Percentiles rank a stretch among this genome's conserved stretches.
Conservation (phyloP, 306 rosid genomes). For the Pyrus betulifolia region DNA sequence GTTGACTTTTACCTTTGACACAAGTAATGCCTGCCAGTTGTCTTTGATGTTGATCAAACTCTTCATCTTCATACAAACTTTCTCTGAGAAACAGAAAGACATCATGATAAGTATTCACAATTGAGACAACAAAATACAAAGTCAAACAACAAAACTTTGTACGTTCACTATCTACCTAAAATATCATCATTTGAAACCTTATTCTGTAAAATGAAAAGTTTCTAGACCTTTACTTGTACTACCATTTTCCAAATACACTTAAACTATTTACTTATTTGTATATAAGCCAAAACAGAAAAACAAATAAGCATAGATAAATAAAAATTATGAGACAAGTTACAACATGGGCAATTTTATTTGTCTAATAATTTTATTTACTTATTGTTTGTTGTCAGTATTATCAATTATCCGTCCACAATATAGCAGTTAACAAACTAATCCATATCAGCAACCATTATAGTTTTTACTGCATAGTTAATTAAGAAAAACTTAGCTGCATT, state of each 20-base stretch:
- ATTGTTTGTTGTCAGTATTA: background rate
- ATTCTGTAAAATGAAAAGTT: too few species aligned
- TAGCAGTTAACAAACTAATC: background rate
- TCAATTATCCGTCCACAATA: background rate
- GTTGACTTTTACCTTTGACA: conserved; percentile 59
- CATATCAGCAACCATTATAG: background rate
- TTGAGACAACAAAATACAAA: background rate
- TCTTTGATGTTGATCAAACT: conserved; percentile 78
- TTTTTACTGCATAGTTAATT: background rate
- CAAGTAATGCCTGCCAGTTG: conserved; percentile 90
- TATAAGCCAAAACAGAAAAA: background rate
- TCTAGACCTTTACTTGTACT: background rate
- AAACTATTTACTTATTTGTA: background rate
- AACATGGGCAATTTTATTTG: background rate
- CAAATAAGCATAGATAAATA: too few species aligned
- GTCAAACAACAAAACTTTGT: background rate
- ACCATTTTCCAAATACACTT: background rate
- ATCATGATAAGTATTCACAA: background rate
- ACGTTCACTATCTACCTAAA: background rate
- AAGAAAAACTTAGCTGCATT: background rate
- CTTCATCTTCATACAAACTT: conserved; percentile 91
- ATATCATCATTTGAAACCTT: background rate
- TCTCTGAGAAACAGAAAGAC: conserved; percentile 43
- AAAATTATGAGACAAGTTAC: background rate
- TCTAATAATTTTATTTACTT: background rate